Evolutionary conservation across 176 grass and related monocot genomes (phyloP), one percentile per base, ranked within the genome.

Genomic region (Phyllostachys edulis): DNA sequence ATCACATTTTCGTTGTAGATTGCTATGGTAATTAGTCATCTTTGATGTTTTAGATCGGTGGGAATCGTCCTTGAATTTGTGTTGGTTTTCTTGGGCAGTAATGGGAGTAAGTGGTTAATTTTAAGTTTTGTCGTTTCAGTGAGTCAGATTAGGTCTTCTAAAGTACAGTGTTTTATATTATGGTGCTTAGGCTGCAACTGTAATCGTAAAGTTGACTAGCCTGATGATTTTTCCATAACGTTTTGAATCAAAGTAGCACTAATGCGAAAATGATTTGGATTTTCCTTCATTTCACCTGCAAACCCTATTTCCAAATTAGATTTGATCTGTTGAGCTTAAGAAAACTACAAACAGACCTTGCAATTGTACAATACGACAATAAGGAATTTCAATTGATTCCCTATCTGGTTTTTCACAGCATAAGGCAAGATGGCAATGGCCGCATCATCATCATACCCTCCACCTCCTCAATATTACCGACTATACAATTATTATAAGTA

Each of bases 381-480:
- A 47, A 23, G 41, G 46, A 60, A 52, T 21, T 61, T 34, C 38
- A 36, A 20, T 73, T 65, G 20, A 13, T 76, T 84, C 10, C 0
- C 13, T 34, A 67, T 67, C 36, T 57, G 24, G 40, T 47, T 46
- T 47, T 44, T 45, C 38, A 8, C 56, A 56, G 62, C 69, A 32
- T 46, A 85, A 70, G 42, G 71, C 26, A 21, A 67, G 77, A 69
- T 87, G 83, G 73, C 89, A 59, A 89, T 88, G 84, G 89, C 85
- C 32, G 88, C 93, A 20, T 91, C 95, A 11, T 92, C 96, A 44
- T 82, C 96, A 6, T 98, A 81, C 57, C 91, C 91, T 44, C 91
- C 93, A 23, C 93, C 91, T 23, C 96, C 91, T 74, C 96, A 91
- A 1, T 99, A 86, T 82, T 96, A 99, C 88, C 87, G 83, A 45